Base-by-base conservation (phyloP, 1,139 yeast species). In the Kodamaea derodonti region DNA sequence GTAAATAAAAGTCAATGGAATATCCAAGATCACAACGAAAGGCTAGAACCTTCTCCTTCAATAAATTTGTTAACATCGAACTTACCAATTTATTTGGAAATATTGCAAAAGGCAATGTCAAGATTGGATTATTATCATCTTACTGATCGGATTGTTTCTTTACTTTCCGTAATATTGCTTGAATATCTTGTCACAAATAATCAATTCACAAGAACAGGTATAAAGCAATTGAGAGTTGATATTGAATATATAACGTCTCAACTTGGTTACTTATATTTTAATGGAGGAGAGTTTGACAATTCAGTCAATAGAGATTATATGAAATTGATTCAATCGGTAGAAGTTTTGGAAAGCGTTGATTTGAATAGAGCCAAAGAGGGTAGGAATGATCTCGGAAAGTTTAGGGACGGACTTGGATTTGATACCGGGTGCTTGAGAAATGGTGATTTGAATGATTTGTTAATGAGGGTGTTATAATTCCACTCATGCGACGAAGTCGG, bases 111-210 rank as follows among this genome's bases (percentile, higher is more conserved):
- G 40, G 49, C 57, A 16, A 38, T 69, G 11, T 52, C 65, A 1
- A 42, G 50, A 9, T 42, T 57, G 28, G 64, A 61, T 38, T 54
- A 65, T 42, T 54, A 42, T 46, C 25, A 60, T 20, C 38, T 64
- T 17, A 38, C 64, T 20, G 62, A 66, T 33, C 53, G 53, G 22
- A 56, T 81, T 2, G 67, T 82, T 0, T 54, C 65, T 6, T 58
- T 69, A 2, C 48, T 84, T 17, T 71, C 80, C 8, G 58, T 59
- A 20, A 68, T 77, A 30, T 56, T 80, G 41, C 65, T 70, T 48
- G 83, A 79, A 43, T 75, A 76, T 36, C 69, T 84, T 32, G 63
- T 84, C 31, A 78, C 81, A 41, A 74, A 80, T 33, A 83, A 83
- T 51, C 72, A 67, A 42, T 87, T 87, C 56, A 72, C 71, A 29